Percentiles rank a stretch among this genome's conserved stretches.
phyloP scores from a whole-genome alignment of 1,139 yeast species.

The Pichia sp. region DNA sequence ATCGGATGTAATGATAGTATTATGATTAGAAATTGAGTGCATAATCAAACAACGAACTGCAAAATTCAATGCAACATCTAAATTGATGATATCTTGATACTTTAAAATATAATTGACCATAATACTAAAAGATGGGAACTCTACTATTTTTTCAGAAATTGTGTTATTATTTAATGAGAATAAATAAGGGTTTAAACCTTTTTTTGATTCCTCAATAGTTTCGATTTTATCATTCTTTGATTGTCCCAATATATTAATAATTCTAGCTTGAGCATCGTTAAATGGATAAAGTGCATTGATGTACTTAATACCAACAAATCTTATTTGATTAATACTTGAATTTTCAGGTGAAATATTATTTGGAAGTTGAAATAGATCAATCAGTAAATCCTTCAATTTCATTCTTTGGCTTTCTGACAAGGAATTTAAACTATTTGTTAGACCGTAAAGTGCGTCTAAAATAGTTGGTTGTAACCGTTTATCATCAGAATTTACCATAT shows the following conservation, averaged over 20 bases:
- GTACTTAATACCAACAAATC: constrained; percentile 61
- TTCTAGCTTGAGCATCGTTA: constrained; percentile 60
- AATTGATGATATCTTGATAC: constrained; percentile 27
- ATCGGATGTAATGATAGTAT: constrained; percentile 58
- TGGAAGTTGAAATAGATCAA: constrained; percentile 33
- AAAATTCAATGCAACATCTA: constrained; percentile 42
- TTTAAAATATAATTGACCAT: constrained; percentile 30
- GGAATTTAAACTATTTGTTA: constrained; percentile 43
- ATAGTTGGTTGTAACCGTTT: constrained; percentile 60
- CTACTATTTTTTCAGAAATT: constrained; percentile 24
- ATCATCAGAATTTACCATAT: constrained; percentile 61
- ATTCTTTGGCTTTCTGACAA: constrained; percentile 37
- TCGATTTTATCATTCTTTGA: constrained; percentile 55
- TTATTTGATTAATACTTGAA: constrained; percentile 34
- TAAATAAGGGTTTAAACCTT: constrained; percentile 79
- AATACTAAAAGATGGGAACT: constrained; percentile 29
- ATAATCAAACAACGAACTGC: constrained; percentile 52
- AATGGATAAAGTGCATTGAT: constrained; percentile 63
- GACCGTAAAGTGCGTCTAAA: constrained; percentile 63
- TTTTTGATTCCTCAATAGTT: constrained; percentile 65
- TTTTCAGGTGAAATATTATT: constrained; percentile 11
- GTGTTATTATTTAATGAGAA: constrained; percentile 33
- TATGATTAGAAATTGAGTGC: constrained; percentile 47
- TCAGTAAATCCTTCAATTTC: constrained; percentile 41
- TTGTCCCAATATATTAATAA: constrained; percentile 59